Evolutionary conservation across 371 early-diverging fungal genomes (phyloP).

Genomic region (Rhizopus arrhizus): DNA sequence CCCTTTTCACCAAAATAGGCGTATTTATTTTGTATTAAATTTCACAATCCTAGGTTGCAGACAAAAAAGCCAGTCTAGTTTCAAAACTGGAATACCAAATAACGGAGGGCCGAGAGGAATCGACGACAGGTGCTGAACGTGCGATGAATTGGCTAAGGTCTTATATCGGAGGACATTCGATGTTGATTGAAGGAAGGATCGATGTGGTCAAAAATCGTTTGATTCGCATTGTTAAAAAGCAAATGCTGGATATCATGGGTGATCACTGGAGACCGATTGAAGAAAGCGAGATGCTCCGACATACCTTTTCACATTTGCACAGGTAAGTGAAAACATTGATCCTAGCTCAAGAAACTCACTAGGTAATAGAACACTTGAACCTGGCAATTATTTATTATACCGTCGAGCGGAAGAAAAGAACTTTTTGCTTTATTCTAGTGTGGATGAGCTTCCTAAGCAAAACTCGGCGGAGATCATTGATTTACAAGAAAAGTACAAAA

Average conservation of each 20-base stretch:
- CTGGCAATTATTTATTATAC: slow-evolving; percentile 20
- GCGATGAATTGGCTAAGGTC: slow-evolving; percentile 28
- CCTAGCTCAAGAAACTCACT: background rate
- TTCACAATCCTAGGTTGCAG: background rate
- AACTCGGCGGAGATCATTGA: background rate
- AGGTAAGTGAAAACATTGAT: slow-evolving; percentile 9
- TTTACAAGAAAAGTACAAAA: slow-evolving; percentile 1
- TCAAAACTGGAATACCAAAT: slow-evolving; percentile 28
- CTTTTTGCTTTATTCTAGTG: slow-evolving; percentile 7
- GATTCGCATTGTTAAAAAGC: slow-evolving; percentile 19
- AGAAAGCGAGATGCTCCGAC: slow-evolving; percentile 21
- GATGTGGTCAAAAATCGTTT: slow-evolving; percentile 22
- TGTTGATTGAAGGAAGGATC: slow-evolving; percentile 20
- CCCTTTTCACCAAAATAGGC: too few species aligned
- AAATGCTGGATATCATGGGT: slow-evolving; percentile 34
- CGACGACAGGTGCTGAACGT: slow-evolving; percentile 21
- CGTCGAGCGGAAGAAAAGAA: slow-evolving; percentile 7
- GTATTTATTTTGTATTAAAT: too few species aligned
- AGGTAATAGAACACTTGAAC: slow-evolving; percentile 9
- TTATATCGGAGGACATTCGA: slow-evolving; percentile 30
- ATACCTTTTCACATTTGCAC: slow-evolving; percentile 12
- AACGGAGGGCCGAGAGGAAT: slow-evolving; percentile 16
- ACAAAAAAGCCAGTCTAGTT: slow-evolving; percentile 12
- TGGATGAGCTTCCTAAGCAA: background rate
- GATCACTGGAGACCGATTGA: slow-evolving; percentile 24